Evolutionary conservation across 140 eudicot genomes (phyloP), one percentile per base, ranked within the genome.

Genomic region (Cichorium intybus): DNA sequence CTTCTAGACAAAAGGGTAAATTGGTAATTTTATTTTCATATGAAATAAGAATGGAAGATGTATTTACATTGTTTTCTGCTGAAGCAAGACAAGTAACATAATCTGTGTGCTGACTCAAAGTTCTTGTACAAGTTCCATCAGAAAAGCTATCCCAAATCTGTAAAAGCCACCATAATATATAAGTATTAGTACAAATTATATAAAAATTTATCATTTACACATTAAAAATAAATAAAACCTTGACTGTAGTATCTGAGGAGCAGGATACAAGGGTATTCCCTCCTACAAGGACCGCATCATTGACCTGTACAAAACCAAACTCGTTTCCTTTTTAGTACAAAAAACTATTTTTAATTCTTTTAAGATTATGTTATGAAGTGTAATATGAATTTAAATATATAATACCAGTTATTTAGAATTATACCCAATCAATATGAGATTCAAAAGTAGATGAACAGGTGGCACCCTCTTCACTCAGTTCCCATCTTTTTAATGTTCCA

Each of bases 391-490:
- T 37, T 37, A 39, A 39, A 16, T 68, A 68, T 26, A 17, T 15
- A 55, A 55, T 23, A 66, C 62, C 4, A 56, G 41, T 34, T 16
- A 56, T 15, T 41, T 22, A 74, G 39, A 62, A 46, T 34, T 61
- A 45, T 89, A 89, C 97, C 97, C 97, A 90, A 61, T 90, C 97
- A 60, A 86, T 81, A 80, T 86, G 97, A 8, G 97, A 86, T 83
- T 90, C 97, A 74, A 90, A 90, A 54, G 97, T 90, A 56, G 95
- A 74, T 34, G 95, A 87, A 77, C 82, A 90, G 41, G 86, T 72
- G 45, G 90, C 85, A 56, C 50, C 69, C 68, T 87, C 90, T 66
- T 90, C 90, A 70, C 75, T 60, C 71, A 90, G 37, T 28, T 76
- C 64, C 97, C 97, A 90, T 77, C 93, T 90, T 84, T 90, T 90